phyloP scores from a whole-genome alignment of 2,329 filamentous ascomycete species.

The Colletotrichum sp. region DNA sequence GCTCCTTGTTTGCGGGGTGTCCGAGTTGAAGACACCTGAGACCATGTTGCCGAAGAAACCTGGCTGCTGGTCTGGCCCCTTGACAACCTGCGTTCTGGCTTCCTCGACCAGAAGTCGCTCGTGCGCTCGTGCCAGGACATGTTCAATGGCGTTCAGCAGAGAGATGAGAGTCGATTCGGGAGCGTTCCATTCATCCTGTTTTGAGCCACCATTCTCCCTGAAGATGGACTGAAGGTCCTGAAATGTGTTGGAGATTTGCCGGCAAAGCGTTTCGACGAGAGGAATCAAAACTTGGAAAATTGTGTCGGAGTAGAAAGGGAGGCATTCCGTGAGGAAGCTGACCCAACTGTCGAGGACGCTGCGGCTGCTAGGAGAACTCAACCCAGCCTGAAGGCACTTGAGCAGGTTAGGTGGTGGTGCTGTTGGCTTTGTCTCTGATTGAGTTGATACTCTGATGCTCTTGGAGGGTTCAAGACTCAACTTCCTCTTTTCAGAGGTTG shows the following conservation, averaged over 20 bases:
- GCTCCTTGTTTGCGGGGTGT: conserved; percentile 76
- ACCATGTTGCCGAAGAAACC: conserved; percentile 96
- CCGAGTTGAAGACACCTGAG: conserved; percentile 84
- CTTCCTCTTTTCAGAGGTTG: conserved; percentile 51
- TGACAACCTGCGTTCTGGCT: conserved; percentile 67
- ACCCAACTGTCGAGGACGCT: conserved; percentile 92
- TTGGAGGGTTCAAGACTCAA: conserved; percentile 45
- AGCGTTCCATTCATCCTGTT: conserved; percentile 34
- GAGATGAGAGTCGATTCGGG: conserved; percentile 79
- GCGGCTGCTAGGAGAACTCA: conserved; percentile 75
- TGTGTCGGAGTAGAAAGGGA: conserved; percentile 81
- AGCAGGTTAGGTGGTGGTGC: conserved; percentile 75
- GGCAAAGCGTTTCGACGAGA: conserved; percentile 87
- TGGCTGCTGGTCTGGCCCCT: conserved; percentile 82
- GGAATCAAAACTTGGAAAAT: conserved; percentile 93
- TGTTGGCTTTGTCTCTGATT: conserved; percentile 30
- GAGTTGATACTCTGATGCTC: conserved; percentile 41
- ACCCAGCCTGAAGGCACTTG: conserved; percentile 82
- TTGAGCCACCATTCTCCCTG: conserved; percentile 30
- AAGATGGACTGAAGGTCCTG: conserved; percentile 71
- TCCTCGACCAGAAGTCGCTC: conserved; percentile 81
- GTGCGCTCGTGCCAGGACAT: conserved; percentile 85
- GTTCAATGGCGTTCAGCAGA: conserved; percentile 92
- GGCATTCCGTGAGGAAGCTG: conserved; percentile 78
- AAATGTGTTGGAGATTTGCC: conserved; percentile 76